These are phyloP conservation scores for Saccharomyces hybrid DNA, from an alignment of 1,139 yeast genomes.

Conservation along the genomic window DNA sequence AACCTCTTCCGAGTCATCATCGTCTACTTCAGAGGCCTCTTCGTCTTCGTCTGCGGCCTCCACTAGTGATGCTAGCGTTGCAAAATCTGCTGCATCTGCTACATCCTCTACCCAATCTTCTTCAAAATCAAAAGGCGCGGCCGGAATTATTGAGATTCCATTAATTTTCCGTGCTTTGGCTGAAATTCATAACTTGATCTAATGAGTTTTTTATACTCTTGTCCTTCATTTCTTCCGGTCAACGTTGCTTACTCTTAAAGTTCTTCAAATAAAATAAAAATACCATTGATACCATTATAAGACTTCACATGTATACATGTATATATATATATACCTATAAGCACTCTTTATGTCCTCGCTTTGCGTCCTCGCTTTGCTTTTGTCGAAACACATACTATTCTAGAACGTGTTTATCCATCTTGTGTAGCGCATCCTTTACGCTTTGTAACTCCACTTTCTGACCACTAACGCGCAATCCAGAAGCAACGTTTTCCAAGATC, in stretches of 20 bases:
- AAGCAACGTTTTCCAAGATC: constrained; percentile 7
- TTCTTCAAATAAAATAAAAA: neutral
- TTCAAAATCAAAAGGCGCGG: constrained; percentile 17
- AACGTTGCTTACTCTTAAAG: neutral
- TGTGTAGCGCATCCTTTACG: constrained; percentile 13
- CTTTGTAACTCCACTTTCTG: constrained; percentile 14
- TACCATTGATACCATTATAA: neutral
- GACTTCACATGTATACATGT: neutral
- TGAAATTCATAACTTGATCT: constrained; percentile 12
- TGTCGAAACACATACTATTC: neutral
- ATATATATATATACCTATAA: neutral
- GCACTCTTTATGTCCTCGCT: neutral
- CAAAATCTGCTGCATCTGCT: constrained; percentile 13
- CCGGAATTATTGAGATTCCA: constrained; percentile 16
- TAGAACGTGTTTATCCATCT: constrained; percentile 13
- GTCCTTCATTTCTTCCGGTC: neutral
- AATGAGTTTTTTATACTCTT: constrained; percentile 2
- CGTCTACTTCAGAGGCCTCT: constrained; percentile 9
- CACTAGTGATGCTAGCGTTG: constrained; percentile 4
- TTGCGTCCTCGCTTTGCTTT: neutral
- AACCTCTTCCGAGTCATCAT: constrained; percentile 16
- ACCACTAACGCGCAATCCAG: constrained; percentile 9
- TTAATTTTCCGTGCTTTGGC: constrained; percentile 14
- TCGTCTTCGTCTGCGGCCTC: constrained; percentile 7
- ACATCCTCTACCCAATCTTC: constrained; percentile 17